Evolutionary conservation across 2,329 filamentous ascomycete genomes (phyloP).

Genomic region (Zymoseptoria ardabiliae): DNA sequence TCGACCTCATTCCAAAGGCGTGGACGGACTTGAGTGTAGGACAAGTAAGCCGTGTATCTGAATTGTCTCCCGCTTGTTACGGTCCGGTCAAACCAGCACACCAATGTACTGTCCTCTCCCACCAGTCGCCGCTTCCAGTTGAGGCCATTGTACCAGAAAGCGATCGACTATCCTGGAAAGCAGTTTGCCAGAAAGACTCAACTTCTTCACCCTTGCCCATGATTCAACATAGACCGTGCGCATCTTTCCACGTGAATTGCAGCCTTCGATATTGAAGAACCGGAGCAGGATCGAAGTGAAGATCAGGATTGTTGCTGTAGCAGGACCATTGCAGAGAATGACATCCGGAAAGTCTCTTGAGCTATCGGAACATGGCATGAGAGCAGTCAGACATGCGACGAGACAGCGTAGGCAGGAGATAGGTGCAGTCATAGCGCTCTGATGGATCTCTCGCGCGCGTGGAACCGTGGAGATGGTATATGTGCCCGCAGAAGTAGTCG

Average conservation of each 20-base stretch:
- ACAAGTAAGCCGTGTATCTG: too few species aligned
- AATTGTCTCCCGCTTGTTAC: too few species aligned
- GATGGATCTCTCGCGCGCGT: slow-evolving; percentile 74
- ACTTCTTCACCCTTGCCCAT: slow-evolving; percentile 73
- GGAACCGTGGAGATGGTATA: slow-evolving; percentile 63
- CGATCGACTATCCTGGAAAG: slow-evolving; percentile 65
- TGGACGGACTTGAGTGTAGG: too few species aligned
- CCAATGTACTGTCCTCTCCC: slow-evolving; percentile 39
- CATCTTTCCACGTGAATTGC: slow-evolving; percentile 46
- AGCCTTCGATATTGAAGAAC: slow-evolving; percentile 40
- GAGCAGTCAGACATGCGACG: slow-evolving; percentile 51
- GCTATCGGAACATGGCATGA: slow-evolving; percentile 30
- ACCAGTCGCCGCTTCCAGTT: slow-evolving; percentile 43
- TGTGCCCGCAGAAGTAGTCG: slow-evolving; percentile 26
- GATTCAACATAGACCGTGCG: slow-evolving; percentile 83
- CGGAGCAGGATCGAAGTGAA: slow-evolving; percentile 50
- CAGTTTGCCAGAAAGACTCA: slow-evolving; percentile 79
- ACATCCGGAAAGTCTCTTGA: slow-evolving; percentile 55
- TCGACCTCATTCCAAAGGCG: too few species aligned
- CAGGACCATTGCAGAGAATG: slow-evolving; percentile 82
- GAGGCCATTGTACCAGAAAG: slow-evolving; percentile 75
- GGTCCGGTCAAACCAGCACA: slow-evolving; percentile 29
- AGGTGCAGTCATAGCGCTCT: slow-evolving; percentile 67
- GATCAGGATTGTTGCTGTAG: slow-evolving; percentile 72
- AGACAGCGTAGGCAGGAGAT: slow-evolving; percentile 60